phyloP scores from a whole-genome alignment of 2,329 filamentous ascomycete species.

The Diaporthe ampelina region DNA sequence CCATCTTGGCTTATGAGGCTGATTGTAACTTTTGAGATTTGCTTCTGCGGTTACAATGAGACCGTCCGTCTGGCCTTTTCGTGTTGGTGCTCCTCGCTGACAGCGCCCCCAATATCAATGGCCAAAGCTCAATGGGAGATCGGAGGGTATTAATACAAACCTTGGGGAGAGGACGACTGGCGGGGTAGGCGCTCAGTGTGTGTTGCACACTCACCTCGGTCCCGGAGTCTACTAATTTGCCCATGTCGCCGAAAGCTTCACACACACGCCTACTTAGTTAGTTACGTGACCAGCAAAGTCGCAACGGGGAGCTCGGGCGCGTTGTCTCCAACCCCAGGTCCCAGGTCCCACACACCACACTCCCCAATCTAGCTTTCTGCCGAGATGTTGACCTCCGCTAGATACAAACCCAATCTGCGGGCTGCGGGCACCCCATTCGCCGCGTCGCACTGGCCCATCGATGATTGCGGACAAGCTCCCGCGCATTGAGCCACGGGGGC shows the following conservation, averaged over 20 bases:
- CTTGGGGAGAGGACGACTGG: background rate
- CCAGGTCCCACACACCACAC: too few species aligned
- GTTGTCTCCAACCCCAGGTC: too few species aligned
- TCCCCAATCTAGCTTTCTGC: conserved; percentile 14
- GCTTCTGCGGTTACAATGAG: background rate
- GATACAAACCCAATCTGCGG: conserved; percentile 22
- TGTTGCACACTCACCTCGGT: background rate
- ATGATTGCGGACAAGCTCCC: conserved; percentile 8
- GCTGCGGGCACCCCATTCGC: background rate
- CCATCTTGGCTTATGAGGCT: conserved; percentile 1
- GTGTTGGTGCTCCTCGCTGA: too few species aligned
- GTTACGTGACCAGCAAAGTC: too few species aligned
- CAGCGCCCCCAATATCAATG: too few species aligned
- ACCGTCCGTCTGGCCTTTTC: background rate
- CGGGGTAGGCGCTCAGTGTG: background rate
- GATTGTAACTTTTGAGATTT: background rate
- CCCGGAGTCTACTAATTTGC: conserved; percentile 18
- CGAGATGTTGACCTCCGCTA: conserved; percentile 16
- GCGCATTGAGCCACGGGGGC: background rate
- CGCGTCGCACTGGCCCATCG: background rate
- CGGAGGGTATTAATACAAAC: conserved; percentile 10
- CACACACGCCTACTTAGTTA: background rate
- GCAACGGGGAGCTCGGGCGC: background rate
- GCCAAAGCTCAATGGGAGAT: background rate
- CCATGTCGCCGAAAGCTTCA: background rate